These are phyloP conservation scores for Vachellia collinsii DNA, from an alignment of 306 rosid species.

Conservation along the genomic window DNA sequence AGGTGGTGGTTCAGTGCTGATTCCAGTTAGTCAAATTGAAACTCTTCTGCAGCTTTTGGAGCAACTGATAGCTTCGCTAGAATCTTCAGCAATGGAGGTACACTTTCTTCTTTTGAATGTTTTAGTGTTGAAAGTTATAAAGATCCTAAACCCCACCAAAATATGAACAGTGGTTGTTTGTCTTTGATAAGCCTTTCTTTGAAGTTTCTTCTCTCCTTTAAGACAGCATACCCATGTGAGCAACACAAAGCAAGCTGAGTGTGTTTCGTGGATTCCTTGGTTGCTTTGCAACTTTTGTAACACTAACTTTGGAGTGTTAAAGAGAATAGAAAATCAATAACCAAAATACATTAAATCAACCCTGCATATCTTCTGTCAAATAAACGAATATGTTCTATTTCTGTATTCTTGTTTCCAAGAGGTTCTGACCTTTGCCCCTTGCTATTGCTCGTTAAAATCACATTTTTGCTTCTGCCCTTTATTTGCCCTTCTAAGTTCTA, in stretches of 20 bases:
- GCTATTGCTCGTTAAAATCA: neutral
- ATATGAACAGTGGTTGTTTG: conserved; percentile 2
- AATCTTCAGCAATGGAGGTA: conserved; percentile 68
- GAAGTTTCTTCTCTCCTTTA: conserved; percentile 15
- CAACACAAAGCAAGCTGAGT: neutral
- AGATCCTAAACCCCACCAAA: conserved; percentile 9
- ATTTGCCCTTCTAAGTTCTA: conserved; percentile 24
- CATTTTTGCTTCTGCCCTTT: conserved; percentile 3
- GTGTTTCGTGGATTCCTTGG: neutral
- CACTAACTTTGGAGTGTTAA: neutral
- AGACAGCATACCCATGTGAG: neutral
- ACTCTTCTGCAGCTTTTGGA: conserved; percentile 74
- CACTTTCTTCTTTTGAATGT: conserved; percentile 10
- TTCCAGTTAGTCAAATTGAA: conserved; percentile 70
- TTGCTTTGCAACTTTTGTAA: conserved; percentile 9
- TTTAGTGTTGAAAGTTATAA: neutral
- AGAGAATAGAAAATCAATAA: neutral
- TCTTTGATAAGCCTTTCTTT: conserved; percentile 17
- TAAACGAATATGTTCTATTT: neutral
- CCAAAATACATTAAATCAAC: no score
- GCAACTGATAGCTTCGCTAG: conserved; percentile 64
- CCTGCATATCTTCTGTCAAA: no score
- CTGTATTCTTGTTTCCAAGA: neutral
- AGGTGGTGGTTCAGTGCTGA: conserved; percentile 84
- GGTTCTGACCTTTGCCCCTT: neutral